Base-by-base conservation (phyloP, 139 green algal species). In the Deuterostichococcus epilithicus region DNA sequence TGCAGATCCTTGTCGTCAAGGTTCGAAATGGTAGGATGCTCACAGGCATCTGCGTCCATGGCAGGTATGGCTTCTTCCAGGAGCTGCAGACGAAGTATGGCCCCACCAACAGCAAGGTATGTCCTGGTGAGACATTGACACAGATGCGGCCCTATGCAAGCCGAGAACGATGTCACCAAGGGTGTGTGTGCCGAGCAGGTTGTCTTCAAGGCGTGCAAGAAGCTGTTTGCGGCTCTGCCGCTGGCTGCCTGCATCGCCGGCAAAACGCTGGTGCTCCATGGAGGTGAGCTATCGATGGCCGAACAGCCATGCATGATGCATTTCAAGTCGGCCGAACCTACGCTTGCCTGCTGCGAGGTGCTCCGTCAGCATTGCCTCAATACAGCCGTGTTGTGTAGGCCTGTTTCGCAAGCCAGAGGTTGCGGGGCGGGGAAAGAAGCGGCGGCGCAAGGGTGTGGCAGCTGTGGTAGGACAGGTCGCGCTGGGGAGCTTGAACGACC, bases 241-340 rank as follows among this genome's bases (percentile, higher is more conserved):
- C 82, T 97, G 77, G 88, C 88, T 5, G 92, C 91, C 1, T 68
- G 93, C 23, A 76, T 99, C 0, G 77, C 72, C 0, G 32, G 59
- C 20, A 81, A 77, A 26, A 92, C 91, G 2, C 86, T 98, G 26
- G 86, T 99, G 5, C 80, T 96, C 69, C 95, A 99, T 80, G 95
- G 94, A 47, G 93, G 93, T 80, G 33, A 44, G 70, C 45, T 8
- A 69, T n/a, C 4, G 25, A 67, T 67, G 59, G 23, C 59, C 20
- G 5, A 32, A 67, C 26, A 20, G 10, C 18, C 59, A 67, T n/a
- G n/a, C n/a, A n/a, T n/a, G 42, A 8, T 23, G 8, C 42, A 52
- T 52, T 52, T 52, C 42, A 52, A 23, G 42, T 52, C 42, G 8
- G 42, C 42, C n/a, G n/a, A n/a, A n/a, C n/a, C n/a, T n/a, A n/a